Evolutionary conservation across 495 filamentous ascomycete genomes (phyloP), one percentile per base, ranked within the genome.

Genomic region (Aspergillus hancockii): DNA sequence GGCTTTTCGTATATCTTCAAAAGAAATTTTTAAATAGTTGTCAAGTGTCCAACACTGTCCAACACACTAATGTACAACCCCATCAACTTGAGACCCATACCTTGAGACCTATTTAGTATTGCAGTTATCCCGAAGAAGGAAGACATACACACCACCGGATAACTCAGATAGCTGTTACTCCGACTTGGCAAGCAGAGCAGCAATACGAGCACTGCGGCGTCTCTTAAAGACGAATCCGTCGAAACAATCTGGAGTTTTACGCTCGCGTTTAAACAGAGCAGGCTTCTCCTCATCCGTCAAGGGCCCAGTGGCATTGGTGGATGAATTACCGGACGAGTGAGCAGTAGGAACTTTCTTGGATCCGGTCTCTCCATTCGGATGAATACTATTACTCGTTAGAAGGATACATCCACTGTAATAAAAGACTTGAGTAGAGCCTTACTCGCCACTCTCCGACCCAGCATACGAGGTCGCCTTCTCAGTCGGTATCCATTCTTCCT

Each of bases 141-240:
- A 41, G 38, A 3, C 38, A n/a, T 14, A 41, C 38, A n/a, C 38
- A 41, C 38, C 38, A n/a, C 5, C 16, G 7, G 16, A 6, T 12
- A 41, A 6, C 14, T 1, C 7, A 19, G 4, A 18, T 8, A 22
- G 32, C 21, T 28, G 14, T 40, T 28, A 38, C 8, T 13, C 34
- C 5, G 40, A 5, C 30, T 30, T 31, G 6, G 38, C 10, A 23
- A 45, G 13, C 28, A 52, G 14, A 10, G 41, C 43, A 12, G 54
- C 54, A 30, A 57, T 49, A 22, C 54, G 54, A 34, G 54, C 54
- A 36, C 54, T 57, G 43, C 54, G 54, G 21, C 54, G 54, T 36
- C 54, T 13, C 54, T 57, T 49, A n/a, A 22, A 28, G 38, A 55
- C 19, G 25, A 40, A 41, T 3, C 38, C 51, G 7, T 41, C 38